Evolutionary conservation across 108 stramenopile genomes (phyloP), one percentile per base, ranked within the genome.

Genomic region (Chaetoceros tenuissimus): DNA sequence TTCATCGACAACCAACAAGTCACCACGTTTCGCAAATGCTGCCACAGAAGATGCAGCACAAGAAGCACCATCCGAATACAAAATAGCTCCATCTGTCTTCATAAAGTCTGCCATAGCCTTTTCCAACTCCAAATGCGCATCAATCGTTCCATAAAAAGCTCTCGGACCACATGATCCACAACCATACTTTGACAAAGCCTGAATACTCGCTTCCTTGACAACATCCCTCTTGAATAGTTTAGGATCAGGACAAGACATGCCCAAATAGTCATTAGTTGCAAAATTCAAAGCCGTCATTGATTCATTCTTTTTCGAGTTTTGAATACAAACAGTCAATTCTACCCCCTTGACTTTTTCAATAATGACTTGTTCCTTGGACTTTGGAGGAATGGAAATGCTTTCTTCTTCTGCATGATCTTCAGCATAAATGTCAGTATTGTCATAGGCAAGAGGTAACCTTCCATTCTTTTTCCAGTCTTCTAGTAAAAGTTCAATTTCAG

Each of bases 141-240:
- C 95, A 55, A 98, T 96, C 29, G 99, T 95, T n/a, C 99, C 99
- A 66, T 99, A 99, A 59, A 99, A 99, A 0, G 97, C 97, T n/a
- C 99, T 84, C 17, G 99, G 99, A 13, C 99, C 99, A 55, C 99
- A 99, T 24, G 84, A 84, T 3, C 97, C 99, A 67, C 92, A 95
- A 13, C 97, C 97, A 60, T 99, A 99, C 28, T 73, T 62, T 26
- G 69, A 34, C 23, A 94, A 46, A 0, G 97, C 88, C 1, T 67
- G 62, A 2, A 44, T 52, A 31, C 85, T 78, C 0, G 84, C 94
- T 18, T 75, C 51, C 59, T 82, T 72, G 24, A 93, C 67, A 24
- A 22, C 53, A 23, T 58, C 57, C 24, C 24, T 46, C 21, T 28
- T 21, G 3, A 29, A 24, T n/a, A 30, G 23, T 8, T 5, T 24